Evolutionary conservation across 768 basidiomycete species (phyloP).

Genomic region (Lactarius deliciosus): DNA sequence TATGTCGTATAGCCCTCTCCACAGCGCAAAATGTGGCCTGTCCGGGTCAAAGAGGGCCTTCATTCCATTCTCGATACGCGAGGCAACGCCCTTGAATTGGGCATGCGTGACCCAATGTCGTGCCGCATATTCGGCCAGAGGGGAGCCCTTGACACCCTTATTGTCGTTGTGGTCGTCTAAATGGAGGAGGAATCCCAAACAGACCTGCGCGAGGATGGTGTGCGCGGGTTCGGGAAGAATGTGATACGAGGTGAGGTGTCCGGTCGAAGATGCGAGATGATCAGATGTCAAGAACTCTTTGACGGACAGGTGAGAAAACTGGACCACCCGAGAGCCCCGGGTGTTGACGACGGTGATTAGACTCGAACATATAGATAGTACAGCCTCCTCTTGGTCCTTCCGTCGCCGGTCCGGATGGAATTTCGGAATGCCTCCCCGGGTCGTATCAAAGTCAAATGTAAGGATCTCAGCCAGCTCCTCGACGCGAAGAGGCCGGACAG

Average conservation of each 20-base stretch:
- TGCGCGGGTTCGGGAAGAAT: background rate
- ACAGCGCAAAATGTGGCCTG: background rate
- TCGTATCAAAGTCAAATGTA: slow-evolving; percentile 12
- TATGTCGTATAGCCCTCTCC: background rate
- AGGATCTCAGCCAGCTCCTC: slow-evolving; percentile 15
- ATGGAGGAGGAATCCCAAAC: background rate
- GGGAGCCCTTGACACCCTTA: background rate
- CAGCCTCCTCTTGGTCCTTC: background rate
- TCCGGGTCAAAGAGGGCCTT: background rate
- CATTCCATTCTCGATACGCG: background rate
- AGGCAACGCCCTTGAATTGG: background rate
- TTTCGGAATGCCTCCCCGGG: background rate
- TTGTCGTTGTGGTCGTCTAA: background rate
- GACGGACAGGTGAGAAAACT: slow-evolving; percentile 19
- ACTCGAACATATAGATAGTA: slow-evolving; percentile 16
- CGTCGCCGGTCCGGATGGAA: slow-evolving; percentile 9
- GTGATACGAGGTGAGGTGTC: background rate
- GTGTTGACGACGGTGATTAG: slow-evolving; percentile 1
- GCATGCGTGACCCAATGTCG: slow-evolving; percentile 1
- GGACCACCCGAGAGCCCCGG: slow-evolving; percentile 5
- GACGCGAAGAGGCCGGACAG: background rate
- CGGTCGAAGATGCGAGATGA: background rate
- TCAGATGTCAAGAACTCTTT: slow-evolving; percentile 15
- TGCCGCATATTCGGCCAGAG: background rate
- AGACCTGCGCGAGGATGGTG: background rate